A percentile compares a stretch with the other conserved stretches of the same genome.
Conservation (phyloP, 2,329 filamentous ascomycete genomes). For the Raffaelea deltoideospora region DNA sequence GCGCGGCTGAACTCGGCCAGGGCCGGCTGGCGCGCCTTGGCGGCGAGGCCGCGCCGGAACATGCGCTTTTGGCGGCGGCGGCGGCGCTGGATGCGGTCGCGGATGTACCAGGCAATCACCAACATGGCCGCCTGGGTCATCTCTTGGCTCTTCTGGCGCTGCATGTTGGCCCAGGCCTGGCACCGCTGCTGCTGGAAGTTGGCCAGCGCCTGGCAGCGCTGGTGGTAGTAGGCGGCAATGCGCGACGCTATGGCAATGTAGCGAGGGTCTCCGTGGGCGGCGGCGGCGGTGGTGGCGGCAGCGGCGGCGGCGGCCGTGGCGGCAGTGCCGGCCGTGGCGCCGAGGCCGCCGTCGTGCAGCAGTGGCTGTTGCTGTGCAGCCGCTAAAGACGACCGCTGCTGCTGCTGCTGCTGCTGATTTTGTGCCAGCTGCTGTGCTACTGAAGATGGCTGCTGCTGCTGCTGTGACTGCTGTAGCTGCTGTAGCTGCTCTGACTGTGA, state of each 20-base stretch:
- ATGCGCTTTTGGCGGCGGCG: constrained; percentile 23
- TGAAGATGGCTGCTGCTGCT: not conserved
- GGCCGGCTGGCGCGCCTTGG: not conserved
- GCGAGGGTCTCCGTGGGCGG: constrained; percentile 21
- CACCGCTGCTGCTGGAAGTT: constrained; percentile 32
- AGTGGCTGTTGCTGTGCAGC: not conserved
- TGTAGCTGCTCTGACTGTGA: not conserved
- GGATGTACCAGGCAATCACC: constrained; percentile 33
- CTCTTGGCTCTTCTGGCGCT: constrained; percentile 31
- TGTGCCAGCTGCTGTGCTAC: no score
- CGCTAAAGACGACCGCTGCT: no score
- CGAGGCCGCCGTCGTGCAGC: not conserved
- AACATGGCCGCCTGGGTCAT: constrained; percentile 33
- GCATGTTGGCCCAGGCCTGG: constrained; percentile 29
- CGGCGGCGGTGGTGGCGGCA: constrained; percentile 2
- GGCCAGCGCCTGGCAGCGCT: constrained; percentile 29
- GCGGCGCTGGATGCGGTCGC: constrained; percentile 28
- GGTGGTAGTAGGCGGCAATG: constrained; percentile 32
- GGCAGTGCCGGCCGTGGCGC: not conserved
- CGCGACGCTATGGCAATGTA: constrained; percentile 30
- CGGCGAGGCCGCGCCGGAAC: constrained; percentile 23
- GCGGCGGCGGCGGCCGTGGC: constrained; percentile 2
- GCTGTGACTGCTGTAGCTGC: not conserved
- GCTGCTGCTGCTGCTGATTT: not conserved
- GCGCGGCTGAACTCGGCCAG: not conserved